Conservation (phyloP, 768 basidiomycete species). For the Leccinum uliginosum region DNA sequence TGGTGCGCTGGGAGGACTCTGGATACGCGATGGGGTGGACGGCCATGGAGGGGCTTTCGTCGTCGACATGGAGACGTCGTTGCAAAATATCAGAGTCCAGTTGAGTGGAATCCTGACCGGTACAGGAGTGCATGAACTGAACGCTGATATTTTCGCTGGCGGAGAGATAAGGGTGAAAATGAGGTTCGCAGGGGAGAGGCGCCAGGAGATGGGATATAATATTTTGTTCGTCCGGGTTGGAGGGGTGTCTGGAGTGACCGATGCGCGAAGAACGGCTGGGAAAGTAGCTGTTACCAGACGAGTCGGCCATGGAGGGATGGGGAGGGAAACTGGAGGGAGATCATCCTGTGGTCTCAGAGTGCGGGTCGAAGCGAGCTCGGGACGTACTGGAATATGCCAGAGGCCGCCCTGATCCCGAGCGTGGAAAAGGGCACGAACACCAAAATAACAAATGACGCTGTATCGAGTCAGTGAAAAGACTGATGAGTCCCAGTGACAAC, state of each 20-base stretch:
- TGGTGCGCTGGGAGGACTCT: constrained; percentile 30
- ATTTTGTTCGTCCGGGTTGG: constrained; percentile 14
- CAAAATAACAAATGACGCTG: constrained; percentile 9
- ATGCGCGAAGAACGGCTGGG: constrained; percentile 9
- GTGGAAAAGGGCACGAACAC: constrained; percentile 27
- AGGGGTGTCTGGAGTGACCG: constrained; percentile 9
- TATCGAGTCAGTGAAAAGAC: background rate
- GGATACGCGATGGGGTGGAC: constrained; percentile 19
- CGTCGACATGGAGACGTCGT: constrained; percentile 9
- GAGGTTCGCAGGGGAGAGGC: constrained; percentile 12
- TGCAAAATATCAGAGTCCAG: constrained; percentile 26
- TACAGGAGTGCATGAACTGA: constrained; percentile 28
- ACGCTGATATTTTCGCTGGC: constrained; percentile 25
- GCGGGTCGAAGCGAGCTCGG: constrained; percentile 4
- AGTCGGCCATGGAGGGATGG: constrained; percentile 19
- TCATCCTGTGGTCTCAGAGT: constrained; percentile 21
- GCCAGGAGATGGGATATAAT: constrained; percentile 17
- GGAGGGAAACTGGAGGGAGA: constrained; percentile 9
- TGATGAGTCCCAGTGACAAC: background rate
- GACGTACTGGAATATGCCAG: constrained; percentile 20
- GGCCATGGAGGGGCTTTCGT: background rate
- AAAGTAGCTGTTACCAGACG: constrained; percentile 14
- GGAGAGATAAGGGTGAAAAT: constrained; percentile 14
- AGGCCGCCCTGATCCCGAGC: constrained; percentile 19
- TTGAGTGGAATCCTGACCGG: constrained; percentile 20